Evolutionary conservation across 208 protist species (phyloP).

Genomic region (Naegleria gruberi): DNA sequence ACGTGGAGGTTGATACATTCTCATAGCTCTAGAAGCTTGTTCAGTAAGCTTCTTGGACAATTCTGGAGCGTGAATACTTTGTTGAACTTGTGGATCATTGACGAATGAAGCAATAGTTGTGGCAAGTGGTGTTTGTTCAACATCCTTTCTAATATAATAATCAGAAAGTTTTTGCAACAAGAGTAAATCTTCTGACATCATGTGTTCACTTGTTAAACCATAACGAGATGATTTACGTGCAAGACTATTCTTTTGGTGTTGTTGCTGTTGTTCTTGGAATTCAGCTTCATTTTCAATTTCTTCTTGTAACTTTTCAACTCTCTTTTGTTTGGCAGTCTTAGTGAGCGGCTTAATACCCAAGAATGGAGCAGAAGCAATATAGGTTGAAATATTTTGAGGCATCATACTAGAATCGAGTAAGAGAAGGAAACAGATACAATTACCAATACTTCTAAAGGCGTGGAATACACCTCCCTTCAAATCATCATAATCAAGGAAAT

Average conservation of each 20-base stretch:
- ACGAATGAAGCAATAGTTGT: not conserved
- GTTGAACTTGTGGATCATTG: not conserved
- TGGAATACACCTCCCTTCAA: conserved; percentile 52
- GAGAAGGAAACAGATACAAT: conserved; percentile 44
- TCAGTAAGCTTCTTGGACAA: not conserved
- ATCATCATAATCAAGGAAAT: conserved; percentile 45
- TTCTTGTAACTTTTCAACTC: not conserved
- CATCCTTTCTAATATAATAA: not conserved
- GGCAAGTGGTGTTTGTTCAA: not conserved
- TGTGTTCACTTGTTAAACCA: not conserved
- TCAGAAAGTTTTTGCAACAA: not conserved
- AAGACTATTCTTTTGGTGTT: not conserved
- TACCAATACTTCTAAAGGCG: conserved; percentile 51
- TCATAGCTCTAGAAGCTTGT: not conserved
- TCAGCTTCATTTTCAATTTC: not conserved
- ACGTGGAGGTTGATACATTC: not conserved
- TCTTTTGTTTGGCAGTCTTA: not conserved
- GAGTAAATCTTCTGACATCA: not conserved
- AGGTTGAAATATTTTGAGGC: not conserved
- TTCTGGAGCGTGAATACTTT: not conserved
- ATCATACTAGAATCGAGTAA: conserved; percentile 35
- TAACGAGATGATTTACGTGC: not conserved
- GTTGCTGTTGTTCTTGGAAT: not conserved
- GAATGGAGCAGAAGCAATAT: conserved; percentile 7
- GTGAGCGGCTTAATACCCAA: conserved; percentile 5